These are phyloP conservation scores for Candida ulmi DNA, from an alignment of 805 yeast species.

Conservation along the genomic window DNA sequence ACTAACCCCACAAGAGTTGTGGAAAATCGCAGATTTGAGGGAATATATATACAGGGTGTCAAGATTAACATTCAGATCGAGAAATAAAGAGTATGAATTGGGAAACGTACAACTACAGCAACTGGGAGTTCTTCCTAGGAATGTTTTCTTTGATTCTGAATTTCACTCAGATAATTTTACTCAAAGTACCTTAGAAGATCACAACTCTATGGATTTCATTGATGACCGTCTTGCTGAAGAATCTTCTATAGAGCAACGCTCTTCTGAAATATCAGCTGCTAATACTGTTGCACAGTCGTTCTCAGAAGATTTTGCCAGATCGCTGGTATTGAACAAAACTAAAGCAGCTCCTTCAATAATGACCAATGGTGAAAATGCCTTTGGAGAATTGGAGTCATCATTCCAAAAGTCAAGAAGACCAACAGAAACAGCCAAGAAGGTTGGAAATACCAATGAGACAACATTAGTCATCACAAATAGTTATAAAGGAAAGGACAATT, in stretches of 20 bases:
- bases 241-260: background rate
- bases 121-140: constrained; percentile 40
- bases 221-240: constrained; percentile 7
- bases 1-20: constrained; percentile 60
- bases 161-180: constrained; percentile 3
- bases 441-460: constrained; percentile 6
- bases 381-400: constrained; percentile 37
- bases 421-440: constrained; percentile 8
- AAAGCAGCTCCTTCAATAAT: constrained; percentile 35
- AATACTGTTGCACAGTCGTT: constrained; percentile 2
- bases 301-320: constrained; percentile 20
- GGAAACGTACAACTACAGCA: constrained; percentile 23
- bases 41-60: constrained; percentile 62
- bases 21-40: constrained; percentile 75
- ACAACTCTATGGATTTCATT: background rate
- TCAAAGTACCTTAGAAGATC: background rate
- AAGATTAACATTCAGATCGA: constrained; percentile 31
- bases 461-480: constrained; percentile 40
- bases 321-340: constrained; percentile 28
- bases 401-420: constrained; percentile 11
- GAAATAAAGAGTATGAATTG: constrained; percentile 10
- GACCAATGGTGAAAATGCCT: constrained; percentile 34
- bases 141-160: constrained; percentile 43
- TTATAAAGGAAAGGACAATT: constrained; percentile 64
- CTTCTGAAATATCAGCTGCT: background rate